A percentile compares a stretch with the other conserved stretches of the same genome.
Conservation (phyloP, 2,329 filamentous ascomycete species). For the Cordyceps cateniannulata region DNA sequence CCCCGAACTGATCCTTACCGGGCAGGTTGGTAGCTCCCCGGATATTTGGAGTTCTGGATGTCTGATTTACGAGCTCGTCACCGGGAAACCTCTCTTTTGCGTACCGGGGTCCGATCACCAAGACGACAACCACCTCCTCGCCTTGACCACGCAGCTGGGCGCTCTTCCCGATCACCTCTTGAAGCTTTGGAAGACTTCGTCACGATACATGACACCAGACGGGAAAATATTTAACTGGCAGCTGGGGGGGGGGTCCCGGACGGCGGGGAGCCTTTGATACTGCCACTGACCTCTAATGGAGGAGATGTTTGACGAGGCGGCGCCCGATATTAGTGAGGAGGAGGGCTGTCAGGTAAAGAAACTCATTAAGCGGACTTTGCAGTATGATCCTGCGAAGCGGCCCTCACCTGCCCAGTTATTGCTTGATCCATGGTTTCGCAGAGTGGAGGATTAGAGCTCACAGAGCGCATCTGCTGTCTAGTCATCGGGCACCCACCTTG, state of each 20-base stretch:
- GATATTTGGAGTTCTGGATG: slow-evolving; percentile 28
- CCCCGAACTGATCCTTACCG: slow-evolving; percentile 22
- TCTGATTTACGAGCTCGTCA: slow-evolving; percentile 25
- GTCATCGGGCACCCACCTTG: no score
- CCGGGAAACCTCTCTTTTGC: slow-evolving; percentile 24
- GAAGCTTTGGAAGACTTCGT: slow-evolving; percentile 20
- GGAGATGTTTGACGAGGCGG: slow-evolving; percentile 20
- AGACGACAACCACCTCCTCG: slow-evolving; percentile 21
- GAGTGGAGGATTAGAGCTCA: no score
- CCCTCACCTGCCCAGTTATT: slow-evolving; percentile 23
- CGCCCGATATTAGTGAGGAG: slow-evolving; percentile 19
- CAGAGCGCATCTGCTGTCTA: no score
- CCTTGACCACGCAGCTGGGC: slow-evolving; percentile 17
- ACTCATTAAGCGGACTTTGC: slow-evolving; percentile 25
- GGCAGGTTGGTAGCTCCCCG: slow-evolving; percentile 17
- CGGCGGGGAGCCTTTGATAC: slow-evolving; percentile 19
- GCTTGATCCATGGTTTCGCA: slow-evolving; percentile 26
- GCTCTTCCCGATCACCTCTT: slow-evolving; percentile 18
- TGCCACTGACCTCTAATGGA: slow-evolving; percentile 22
- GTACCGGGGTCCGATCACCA: slow-evolving; percentile 16
- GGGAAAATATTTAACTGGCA: slow-evolving; percentile 21
- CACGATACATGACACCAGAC: slow-evolving; percentile 22
- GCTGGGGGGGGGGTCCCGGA: slow-evolving; percentile 20
- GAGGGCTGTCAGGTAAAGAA: slow-evolving; percentile 21
- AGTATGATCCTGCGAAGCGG: slow-evolving; percentile 25